Percentiles rank a stretch among this genome's conserved stretches.
phyloP scores from a whole-genome alignment of 169 alveolate genomes.

The Theileria equi region DNA sequence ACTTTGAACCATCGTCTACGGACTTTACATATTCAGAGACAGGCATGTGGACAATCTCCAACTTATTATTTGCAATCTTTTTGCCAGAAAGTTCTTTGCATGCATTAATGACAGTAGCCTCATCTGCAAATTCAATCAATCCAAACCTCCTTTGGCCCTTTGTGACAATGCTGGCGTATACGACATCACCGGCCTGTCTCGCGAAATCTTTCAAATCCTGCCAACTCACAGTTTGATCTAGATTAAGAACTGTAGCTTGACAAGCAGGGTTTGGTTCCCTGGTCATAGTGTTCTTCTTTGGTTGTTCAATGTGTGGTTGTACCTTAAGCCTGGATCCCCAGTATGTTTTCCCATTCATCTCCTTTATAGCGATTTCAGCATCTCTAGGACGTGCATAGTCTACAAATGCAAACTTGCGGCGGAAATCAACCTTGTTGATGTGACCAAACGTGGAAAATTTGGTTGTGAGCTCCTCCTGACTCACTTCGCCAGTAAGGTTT shows the following conservation, averaged over 20 bases:
- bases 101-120: constrained; percentile 71
- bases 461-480: constrained; percentile 78
- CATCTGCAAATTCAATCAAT: constrained; percentile 73
- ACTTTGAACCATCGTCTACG: not conserved
- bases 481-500: constrained; percentile 75
- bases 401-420: constrained; percentile 79
- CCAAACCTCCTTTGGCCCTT: constrained; percentile 74
- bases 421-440: constrained; percentile 72
- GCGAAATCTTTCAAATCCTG: constrained; percentile 83
- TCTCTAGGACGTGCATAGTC: constrained; percentile 68
- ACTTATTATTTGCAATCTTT: constrained; percentile 53
- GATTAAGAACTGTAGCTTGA: constrained; percentile 72
- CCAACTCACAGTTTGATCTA: constrained; percentile 83
- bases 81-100: constrained; percentile 70
- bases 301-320: constrained; percentile 70
- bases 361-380: constrained; percentile 69
- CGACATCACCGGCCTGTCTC: constrained; percentile 81
- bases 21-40: constrained; percentile 43
- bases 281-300: constrained; percentile 39
- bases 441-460: constrained; percentile 76
- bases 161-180: constrained; percentile 74
- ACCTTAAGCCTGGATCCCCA: constrained; percentile 73
- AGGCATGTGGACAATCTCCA: constrained; percentile 62
- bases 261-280: constrained; percentile 58
- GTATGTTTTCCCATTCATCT: constrained; percentile 61